Percentiles rank a stretch among this genome's conserved stretches.
These are phyloP conservation scores for Hypholoma sublateritium DNA, from an alignment of 768 basidiomycete species.

Conservation along the genomic window DNA sequence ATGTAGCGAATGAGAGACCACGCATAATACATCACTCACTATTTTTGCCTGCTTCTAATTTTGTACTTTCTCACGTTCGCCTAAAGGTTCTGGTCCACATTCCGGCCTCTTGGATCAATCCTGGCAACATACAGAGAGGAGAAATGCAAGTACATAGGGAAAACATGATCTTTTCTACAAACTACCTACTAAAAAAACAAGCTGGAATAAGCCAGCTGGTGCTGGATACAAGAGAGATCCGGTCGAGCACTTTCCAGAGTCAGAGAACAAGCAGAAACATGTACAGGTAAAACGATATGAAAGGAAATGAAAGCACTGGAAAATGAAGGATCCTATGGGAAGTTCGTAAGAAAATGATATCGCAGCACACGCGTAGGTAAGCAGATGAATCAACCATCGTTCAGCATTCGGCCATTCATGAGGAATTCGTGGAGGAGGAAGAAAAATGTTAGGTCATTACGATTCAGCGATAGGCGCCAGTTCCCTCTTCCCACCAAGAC, in stretches of 20 bases:
- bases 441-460: constrained; percentile 8
- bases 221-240: not conserved
- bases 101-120: not conserved
- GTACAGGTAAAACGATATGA: too few species aligned
- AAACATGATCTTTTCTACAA: not conserved
- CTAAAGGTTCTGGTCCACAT: not conserved
- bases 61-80: constrained; percentile 9
- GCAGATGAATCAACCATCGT: too few species aligned
- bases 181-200: not conserved
- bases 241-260: not conserved
- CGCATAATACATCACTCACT: not conserved
- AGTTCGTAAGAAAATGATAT: too few species aligned
- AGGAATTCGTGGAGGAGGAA: too few species aligned
- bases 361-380: too few species aligned
- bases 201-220: not conserved
- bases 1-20: not conserved
- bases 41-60: constrained; percentile 16
- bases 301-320: too few species aligned
- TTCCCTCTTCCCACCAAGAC: constrained; percentile 20
- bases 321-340: too few species aligned
- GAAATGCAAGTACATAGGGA: not conserved
- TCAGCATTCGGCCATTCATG: too few species aligned
- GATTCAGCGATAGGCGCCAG: constrained; percentile 25
- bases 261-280: not conserved
- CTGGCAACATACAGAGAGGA: not conserved